These are phyloP conservation scores for Chimonanthus salicifolius DNA, from an alignment of 164 flowering plant genomes.

Conservation along the genomic window DNA sequence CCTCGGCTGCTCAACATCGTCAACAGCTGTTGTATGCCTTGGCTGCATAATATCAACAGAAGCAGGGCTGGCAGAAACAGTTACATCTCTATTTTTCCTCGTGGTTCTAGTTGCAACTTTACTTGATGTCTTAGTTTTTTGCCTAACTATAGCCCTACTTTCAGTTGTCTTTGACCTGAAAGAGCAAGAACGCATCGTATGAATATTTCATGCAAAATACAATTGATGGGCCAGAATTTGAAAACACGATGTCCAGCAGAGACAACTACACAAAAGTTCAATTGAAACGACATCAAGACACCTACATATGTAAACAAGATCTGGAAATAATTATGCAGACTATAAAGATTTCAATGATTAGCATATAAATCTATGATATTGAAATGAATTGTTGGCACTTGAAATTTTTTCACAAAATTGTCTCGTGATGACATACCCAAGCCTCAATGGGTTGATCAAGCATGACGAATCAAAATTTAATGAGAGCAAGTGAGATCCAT, in stretches of 20 bases:
- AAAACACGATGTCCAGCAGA: background rate
- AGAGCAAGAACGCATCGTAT: background rate
- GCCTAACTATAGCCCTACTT: conserved; percentile 14
- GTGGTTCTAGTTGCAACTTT: background rate
- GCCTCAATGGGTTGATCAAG: too few relatives aligned
- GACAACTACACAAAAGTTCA: background rate
- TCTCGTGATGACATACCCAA: too few relatives aligned
- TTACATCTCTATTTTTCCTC: background rate
- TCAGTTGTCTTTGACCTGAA: conserved; percentile 29
- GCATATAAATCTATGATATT: too few relatives aligned
- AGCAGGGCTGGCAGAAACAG: conserved; percentile 13
- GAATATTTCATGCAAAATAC: background rate
- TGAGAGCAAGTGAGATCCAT: too few relatives aligned
- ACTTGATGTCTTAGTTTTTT: background rate
- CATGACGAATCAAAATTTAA: too few relatives aligned
- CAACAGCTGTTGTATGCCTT: background rate
- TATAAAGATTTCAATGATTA: too few relatives aligned
- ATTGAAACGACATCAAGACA: too few relatives aligned
- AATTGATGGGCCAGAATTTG: background rate
- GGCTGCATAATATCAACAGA: conserved; percentile 13
- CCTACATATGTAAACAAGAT: too few relatives aligned
- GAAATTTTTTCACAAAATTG: too few relatives aligned
- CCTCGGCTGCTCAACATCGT: background rate
- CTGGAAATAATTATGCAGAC: too few relatives aligned
- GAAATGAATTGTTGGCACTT: too few relatives aligned